Evolutionary conservation across 257 asterid species (phyloP), one percentile per base, ranked within the genome.

Genomic region (Plectranthus barbatus): DNA sequence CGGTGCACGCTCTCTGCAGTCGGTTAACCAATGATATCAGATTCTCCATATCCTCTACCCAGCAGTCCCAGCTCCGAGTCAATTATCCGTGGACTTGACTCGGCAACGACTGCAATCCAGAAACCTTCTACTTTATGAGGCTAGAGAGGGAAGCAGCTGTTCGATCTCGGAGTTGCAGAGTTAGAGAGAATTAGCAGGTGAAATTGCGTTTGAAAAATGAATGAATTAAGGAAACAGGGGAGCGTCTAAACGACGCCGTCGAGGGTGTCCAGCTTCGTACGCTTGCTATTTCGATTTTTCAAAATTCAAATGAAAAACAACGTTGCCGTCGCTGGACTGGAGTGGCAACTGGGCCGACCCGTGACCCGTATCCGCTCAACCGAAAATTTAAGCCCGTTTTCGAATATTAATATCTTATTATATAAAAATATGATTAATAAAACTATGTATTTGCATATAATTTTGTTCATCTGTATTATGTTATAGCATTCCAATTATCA

Each of bases 1-100:
- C 98, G 4, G 98, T 87, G 76, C 98, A 91, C 45, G 98, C 98
- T 69, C 95, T 81, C 80, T 91, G 98, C 66, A 91, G 71, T 36
- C 95, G 85, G 72, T 91, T 91, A 48, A 88, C 96, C 84, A 91
- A 74, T 40, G 83, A 82, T 31, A 91, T 91, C 67, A 91, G 82
- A 70, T 77, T 91, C 87, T 91, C 97, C 97, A 91, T 91, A 70
- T 26, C 77, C 40, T n/a, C n/a, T n/a, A n/a, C n/a, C n/a, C n/a
- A n/a, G 33, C 29, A 59, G 46, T n/a, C 58, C 76, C 82, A 67
- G 66, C 53, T 66, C 66, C 5, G 64, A 74, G 73, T 63, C 60
- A 56, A 41, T 54, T 68, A 76, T 72, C 78, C 21, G 64, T 64
- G 56, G 64, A 75, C 67, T 79, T 60, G 74, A 72, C 74, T 72